Percentiles rank a stretch among this genome's conserved stretches.
phyloP scores from a whole-genome alignment of 768 basidiomycete species.

The Termitomyces sp. region DNA sequence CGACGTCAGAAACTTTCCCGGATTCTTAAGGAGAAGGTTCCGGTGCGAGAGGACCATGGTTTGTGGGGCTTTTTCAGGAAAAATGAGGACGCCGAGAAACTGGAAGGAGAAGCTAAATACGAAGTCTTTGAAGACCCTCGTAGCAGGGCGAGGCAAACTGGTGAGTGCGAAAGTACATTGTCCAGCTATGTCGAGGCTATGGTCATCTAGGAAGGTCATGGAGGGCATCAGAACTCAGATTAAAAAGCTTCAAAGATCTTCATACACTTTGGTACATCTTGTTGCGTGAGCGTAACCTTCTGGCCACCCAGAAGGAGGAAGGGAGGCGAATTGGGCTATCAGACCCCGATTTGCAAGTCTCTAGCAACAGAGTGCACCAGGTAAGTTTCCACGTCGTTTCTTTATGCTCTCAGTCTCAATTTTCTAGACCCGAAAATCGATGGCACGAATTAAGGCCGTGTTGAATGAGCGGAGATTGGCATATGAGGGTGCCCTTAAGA shows the following conservation, averaged over 20 bases:
- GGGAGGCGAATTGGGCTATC: slow-evolving; percentile 53
- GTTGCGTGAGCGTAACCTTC: slow-evolving; percentile 81
- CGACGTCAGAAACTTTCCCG: slow-evolving; percentile 4
- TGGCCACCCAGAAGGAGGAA: slow-evolving; percentile 85
- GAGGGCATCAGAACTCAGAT: slow-evolving; percentile 79
- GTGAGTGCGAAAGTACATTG: background rate
- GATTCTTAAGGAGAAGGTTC: slow-evolving; percentile 21
- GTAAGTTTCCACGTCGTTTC: slow-evolving; percentile 25
- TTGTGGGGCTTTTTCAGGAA: slow-evolving; percentile 74
- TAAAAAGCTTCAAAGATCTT: slow-evolving; percentile 89
- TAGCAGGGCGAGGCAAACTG: slow-evolving; percentile 22
- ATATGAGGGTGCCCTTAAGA: slow-evolving; percentile 61
- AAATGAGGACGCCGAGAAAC: slow-evolving; percentile 35
- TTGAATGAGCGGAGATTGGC: slow-evolving; percentile 87
- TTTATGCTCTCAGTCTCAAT: background rate
- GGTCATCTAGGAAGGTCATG: slow-evolving; percentile 73
- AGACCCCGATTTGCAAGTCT: slow-evolving; percentile 24
- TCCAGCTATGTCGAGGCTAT: background rate
- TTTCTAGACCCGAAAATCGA: slow-evolving; percentile 80
- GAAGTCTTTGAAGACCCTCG: slow-evolving; percentile 40
- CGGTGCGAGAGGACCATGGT: slow-evolving; percentile 58
- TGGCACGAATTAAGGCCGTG: slow-evolving; percentile 94
- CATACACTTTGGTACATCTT: slow-evolving; percentile 95
- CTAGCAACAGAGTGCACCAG: slow-evolving; percentile 34
- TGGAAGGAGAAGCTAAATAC: slow-evolving; percentile 43